phyloP scores from a whole-genome alignment of 1,139 yeast genomes.

The Zygoascus hellenicus region DNA sequence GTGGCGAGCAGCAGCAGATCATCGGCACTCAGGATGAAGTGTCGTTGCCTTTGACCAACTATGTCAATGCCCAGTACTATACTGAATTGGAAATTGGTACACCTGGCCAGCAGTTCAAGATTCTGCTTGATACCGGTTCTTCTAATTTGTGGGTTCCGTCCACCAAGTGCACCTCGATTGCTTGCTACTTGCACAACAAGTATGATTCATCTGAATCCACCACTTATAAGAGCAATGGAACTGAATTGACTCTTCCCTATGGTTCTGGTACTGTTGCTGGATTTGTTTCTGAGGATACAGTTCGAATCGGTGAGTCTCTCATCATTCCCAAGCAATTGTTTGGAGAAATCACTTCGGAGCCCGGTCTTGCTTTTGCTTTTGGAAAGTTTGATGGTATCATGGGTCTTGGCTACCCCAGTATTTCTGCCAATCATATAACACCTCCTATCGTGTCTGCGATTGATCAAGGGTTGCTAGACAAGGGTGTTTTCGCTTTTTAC shows the following conservation, averaged over 20 bases:
- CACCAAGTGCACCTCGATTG: conserved; percentile 80
- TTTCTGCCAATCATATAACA: conserved; percentile 78
- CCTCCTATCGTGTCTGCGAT: conserved; percentile 94
- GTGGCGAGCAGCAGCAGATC: conserved; percentile 40
- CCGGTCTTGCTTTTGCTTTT: conserved; percentile 96
- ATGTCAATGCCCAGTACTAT: conserved; percentile 89
- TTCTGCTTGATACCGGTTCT: conserved; percentile 81
- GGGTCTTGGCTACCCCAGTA: conserved; percentile 89
- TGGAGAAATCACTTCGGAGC: conserved; percentile 95
- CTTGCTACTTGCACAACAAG: conserved; percentile 88
- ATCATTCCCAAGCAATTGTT: conserved; percentile 81
- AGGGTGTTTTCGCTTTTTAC: conserved; percentile 81
- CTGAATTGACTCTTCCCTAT: conserved; percentile 76
- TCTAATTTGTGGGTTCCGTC: conserved; percentile 97
- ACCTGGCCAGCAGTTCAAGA: conserved; percentile 85
- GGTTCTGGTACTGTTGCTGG: conserved; percentile 94
- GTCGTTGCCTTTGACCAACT: conserved; percentile 82
- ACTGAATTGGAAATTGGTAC: conserved; percentile 88
- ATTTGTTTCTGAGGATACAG: conserved; percentile 76
- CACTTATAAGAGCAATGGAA: conserved; percentile 78
- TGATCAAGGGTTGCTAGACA: conserved; percentile 70
- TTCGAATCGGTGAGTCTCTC: conserved; percentile 70
- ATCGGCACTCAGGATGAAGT: conserved; percentile 40
- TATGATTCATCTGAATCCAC: conserved; percentile 78
- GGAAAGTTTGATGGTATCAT: conserved; percentile 95